Conservation (phyloP, 306 rosid species). For the Gillenia trifoliata region DNA sequence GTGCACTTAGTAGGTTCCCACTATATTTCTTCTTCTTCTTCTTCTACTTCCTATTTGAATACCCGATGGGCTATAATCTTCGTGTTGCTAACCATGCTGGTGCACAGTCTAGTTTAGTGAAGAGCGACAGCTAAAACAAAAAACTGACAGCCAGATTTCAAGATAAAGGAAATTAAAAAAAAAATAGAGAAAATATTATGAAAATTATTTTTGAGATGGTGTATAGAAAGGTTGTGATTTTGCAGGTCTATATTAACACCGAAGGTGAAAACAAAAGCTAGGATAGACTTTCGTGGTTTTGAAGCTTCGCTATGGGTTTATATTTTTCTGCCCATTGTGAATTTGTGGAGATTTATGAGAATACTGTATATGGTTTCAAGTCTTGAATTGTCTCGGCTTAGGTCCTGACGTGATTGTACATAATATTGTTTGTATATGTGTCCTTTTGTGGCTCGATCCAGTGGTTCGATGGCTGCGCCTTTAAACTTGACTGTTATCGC, state of each 20-base stretch:
- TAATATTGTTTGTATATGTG: neutral
- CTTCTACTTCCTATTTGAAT: conserved; percentile 44
- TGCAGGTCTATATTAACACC: conserved; percentile 22
- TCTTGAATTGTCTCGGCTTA: conserved; percentile 15
- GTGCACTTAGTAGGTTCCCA: conserved; percentile 93
- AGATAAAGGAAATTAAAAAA: conserved; percentile 30
- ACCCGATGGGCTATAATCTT: conserved; percentile 30
- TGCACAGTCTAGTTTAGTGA: conserved; percentile 44
- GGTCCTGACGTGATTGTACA: conserved; percentile 12
- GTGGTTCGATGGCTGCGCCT: too few relatives aligned
- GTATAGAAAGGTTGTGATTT: conserved; percentile 29
- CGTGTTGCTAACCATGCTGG: conserved; percentile 39
- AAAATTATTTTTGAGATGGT: conserved; percentile 24
- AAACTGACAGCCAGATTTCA: conserved; percentile 27
- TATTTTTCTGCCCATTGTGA: conserved; percentile 42
- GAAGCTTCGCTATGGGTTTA: conserved; percentile 36
- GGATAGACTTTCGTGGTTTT: conserved; percentile 31
- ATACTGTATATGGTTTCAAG: conserved; percentile 39
- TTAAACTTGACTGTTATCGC: too few relatives aligned
- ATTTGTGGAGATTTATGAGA: conserved; percentile 28
- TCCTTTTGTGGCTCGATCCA: neutral
- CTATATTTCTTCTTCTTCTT: conserved; percentile 34
- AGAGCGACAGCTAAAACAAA: conserved; percentile 32
- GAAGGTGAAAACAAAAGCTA: conserved; percentile 29
- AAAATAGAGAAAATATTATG: conserved; percentile 31